phyloP scores from a whole-genome alignment of 2,329 filamentous ascomycete species.

The Fusarium nanum region DNA sequence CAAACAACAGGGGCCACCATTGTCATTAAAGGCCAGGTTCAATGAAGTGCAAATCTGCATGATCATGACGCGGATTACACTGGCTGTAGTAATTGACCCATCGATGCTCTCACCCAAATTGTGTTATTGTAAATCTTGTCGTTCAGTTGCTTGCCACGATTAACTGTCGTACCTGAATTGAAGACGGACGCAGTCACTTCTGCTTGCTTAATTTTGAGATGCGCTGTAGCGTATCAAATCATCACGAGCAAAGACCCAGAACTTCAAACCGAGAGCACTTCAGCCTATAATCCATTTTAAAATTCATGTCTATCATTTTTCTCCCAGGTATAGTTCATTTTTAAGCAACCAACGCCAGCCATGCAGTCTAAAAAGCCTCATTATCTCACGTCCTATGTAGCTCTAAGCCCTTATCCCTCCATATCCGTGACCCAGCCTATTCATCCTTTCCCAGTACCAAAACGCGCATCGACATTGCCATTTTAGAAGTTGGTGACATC shows the following conservation, averaged over 20 bases:
- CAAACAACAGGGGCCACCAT: background rate
- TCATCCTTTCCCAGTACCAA: background rate
- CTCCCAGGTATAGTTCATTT: slow-evolving; percentile 34
- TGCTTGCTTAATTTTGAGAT: background rate
- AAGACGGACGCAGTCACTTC: accelerated
- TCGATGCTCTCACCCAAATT: background rate
- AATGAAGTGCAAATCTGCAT: background rate
- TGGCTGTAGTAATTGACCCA: accelerated
- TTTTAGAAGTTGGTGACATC: slow-evolving; percentile 28
- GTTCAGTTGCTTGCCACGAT: too few relatives aligned
- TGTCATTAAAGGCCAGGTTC: background rate
- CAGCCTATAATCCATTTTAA: slow-evolving; percentile 16
- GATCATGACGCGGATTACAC: accelerated
- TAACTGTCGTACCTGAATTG: background rate
- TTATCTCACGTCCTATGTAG: slow-evolving; percentile 34
- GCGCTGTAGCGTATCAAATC: background rate
- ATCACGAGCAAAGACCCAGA: background rate
- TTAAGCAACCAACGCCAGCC: slow-evolving; percentile 32
- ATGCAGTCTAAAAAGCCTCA: slow-evolving; percentile 34
- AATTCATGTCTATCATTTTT: slow-evolving; percentile 34
- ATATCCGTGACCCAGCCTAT: slow-evolving; percentile 10
- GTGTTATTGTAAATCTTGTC: accelerated
- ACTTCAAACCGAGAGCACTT: slow-evolving; percentile 32
- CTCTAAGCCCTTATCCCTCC: slow-evolving; percentile 19
- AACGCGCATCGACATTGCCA: background rate